Base-by-base conservation (phyloP, 768 basidiomycete genomes). In the Daedalea quercina region DNA sequence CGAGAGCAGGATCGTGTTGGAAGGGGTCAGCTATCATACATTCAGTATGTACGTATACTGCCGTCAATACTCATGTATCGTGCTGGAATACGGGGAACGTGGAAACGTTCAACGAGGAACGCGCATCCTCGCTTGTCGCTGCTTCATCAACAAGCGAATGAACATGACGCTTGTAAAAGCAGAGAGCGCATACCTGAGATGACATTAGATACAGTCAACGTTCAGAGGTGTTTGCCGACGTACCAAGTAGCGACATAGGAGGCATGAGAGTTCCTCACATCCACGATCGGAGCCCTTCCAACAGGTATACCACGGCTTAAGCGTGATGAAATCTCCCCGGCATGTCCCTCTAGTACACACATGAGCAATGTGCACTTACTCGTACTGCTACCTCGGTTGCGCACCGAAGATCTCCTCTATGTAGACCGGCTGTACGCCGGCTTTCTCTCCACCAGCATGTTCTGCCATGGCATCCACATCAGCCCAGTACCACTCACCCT, bases 201-300 rank as follows among this genome's bases (percentile, higher is more conserved):
- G 13, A 52, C 34, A 58, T 26, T 52, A 25, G 26, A 22, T 13
- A 26, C 2, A 11, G 46, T 6, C 7, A 33, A 12, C 28, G 17
- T 13, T 8, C 7, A 50, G 1, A 40, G 19, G 4, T 6, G 13
- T n/a, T n/a, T 19, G 37, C 12, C 1, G 33, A 63, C 77, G 33
- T 64, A 94, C 96, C 96, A 99, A 11, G 94, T 99, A 13, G 88
- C 79, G 3, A 96, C 91, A 69, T 99, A 99, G 11, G 92, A 94
- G 7, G 90, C 76, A 71, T 99, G 96, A 34, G 91, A 82, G 68
- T 99, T 99, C 45, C 96, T 78, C 43, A 99, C 71, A 61, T 97
- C 92, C 23, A 97, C 82, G 1, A 81, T 80, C 3, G 92, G 80
- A 22, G 85, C 68, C 47, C 92, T 82, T 40, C 95, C 96, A 44